phyloP scores from a whole-genome alignment of 148 eudicot species.

The Oxyria digyna region DNA sequence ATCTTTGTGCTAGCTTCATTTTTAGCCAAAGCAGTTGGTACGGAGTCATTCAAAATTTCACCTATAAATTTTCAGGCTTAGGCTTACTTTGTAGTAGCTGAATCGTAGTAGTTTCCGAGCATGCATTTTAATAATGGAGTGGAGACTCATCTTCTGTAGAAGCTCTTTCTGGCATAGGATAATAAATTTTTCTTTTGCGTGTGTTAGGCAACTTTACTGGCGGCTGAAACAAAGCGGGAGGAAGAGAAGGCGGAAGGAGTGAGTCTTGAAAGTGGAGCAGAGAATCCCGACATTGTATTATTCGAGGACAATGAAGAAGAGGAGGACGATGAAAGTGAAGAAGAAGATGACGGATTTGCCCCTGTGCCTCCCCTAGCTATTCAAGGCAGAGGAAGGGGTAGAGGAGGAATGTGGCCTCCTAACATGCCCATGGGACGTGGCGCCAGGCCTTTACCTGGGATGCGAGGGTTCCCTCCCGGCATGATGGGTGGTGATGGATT shows the following conservation, averaged over 20 bases:
- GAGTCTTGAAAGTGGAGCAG: conserved; percentile 49
- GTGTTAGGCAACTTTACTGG: conserved; percentile 54
- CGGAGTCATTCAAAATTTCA: background rate
- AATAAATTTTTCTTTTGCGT: background rate
- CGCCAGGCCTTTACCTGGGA: conserved; percentile 52
- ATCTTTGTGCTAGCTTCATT: background rate
- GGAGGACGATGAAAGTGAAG: conserved; percentile 90
- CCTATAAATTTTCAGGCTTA: background rate
- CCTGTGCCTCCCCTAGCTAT: conserved; percentile 29
- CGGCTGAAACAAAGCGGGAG: conserved; percentile 83
- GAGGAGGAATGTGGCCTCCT: conserved; percentile 91
- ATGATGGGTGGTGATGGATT: conserved; percentile 79
- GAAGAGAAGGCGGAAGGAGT: conserved; percentile 93
- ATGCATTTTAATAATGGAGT: too few relatives aligned
- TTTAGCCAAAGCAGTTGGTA: background rate
- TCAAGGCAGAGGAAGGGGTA: conserved; percentile 81
- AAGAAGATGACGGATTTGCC: conserved; percentile 62
- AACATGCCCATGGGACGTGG: conserved; percentile 69
- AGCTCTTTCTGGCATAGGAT: too few relatives aligned
- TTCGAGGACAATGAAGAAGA: conserved; percentile 97
- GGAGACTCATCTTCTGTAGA: too few relatives aligned
- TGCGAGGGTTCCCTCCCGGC: conserved; percentile 69
- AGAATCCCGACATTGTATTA: conserved; percentile 83
- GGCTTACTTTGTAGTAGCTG: background rate
- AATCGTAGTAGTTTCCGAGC: background rate